A percentile compares a stretch with the other conserved stretches of the same genome.
Evolutionary conservation across 139 green algal species (phyloP).

Genomic region (Axilococcus clingmanii): DNA sequence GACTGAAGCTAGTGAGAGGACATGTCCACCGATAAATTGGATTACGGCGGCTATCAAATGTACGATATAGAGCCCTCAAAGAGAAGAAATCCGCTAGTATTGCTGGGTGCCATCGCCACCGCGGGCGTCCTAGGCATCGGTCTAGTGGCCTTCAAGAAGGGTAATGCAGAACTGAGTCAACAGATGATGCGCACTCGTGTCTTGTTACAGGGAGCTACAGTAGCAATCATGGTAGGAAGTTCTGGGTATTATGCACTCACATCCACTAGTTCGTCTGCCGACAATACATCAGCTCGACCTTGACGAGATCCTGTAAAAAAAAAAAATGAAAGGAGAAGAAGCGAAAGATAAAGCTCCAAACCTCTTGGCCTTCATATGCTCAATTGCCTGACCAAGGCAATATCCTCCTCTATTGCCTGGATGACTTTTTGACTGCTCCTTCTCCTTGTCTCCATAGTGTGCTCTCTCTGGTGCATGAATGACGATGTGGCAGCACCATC

Average conservation of each 20-base stretch:
- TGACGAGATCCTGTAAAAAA: not conserved
- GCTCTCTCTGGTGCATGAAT: no score
- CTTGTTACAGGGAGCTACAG: constrained; percentile 16
- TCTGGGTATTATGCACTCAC: not conserved
- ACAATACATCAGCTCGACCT: not conserved
- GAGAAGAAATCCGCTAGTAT: not conserved
- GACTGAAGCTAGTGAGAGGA: no score
- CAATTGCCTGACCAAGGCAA: not conserved
- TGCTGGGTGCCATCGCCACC: constrained; percentile 5
- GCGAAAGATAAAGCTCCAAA: not conserved
- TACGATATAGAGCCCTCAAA: no score
- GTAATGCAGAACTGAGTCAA: constrained; percentile 20
- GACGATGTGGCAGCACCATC: no score
- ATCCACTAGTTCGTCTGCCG: not conserved
- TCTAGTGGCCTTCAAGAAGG: constrained; percentile 23
- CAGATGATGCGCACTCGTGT: constrained; percentile 25
- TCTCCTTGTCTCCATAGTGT: no score
- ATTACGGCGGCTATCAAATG: no score
- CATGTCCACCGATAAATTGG: no score
- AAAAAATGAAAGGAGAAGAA: not conserved
- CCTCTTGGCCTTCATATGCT: not conserved
- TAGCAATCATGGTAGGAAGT: constrained; percentile 20
- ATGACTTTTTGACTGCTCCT: no score
- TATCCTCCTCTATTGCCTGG: not conserved
- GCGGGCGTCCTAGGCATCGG: constrained; percentile 15